Evolutionary conservation across 1,284 basidiomycete species (phyloP), one percentile per base, ranked within the genome.

Genomic region (Microbotryomycetes sp.): DNA sequence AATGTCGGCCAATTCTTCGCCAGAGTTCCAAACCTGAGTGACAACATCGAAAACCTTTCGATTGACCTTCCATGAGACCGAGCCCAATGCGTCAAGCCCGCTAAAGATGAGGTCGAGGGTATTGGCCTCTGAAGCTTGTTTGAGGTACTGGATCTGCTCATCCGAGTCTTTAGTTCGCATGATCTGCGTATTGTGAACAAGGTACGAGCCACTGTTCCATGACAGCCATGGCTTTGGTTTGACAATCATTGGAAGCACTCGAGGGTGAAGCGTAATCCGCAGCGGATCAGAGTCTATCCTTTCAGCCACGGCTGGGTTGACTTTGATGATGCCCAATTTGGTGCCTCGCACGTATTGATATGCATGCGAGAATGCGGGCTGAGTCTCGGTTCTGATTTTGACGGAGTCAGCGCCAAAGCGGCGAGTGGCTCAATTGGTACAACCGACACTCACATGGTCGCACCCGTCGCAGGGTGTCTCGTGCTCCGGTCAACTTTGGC

Each of bases 161-260:
- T 85, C 76, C 19, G 85, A 88, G 56, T 96, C 90, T 76, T 96
- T 96, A 79, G 87, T 92, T 3, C 93, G 89, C 92, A 97, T 97
- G 32, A 84, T 86, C 16, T 78, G 77, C 16, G 83, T 82, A 66
- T 81, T 83, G 72, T 86, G 88, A 63, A 84, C 83, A 32, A 93
- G 78, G 76, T 97, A 97, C 2, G 88, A 91, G 16, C 94, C 96
- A 48, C 86, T 80, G 63, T 89, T 83, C 71, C 86, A 82, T 60
- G 80, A 80, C 1, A 87, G 75, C 94, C 94, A 98, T 0, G 89
- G 88, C 69, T 86, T 86, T 1, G 96, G 94, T 62, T 86, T 86
- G 25, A 96, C 84, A 2, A 98, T 81, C 94, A 98, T 98, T 7
- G 94, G 94, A 50, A 98, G 80, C 75, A 96, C 90, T 7, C 93